A percentile compares a stretch with the other conserved stretches of the same genome.
Conservation (phyloP, 164 flowering plant species). For the Berberis thunbergii region DNA sequence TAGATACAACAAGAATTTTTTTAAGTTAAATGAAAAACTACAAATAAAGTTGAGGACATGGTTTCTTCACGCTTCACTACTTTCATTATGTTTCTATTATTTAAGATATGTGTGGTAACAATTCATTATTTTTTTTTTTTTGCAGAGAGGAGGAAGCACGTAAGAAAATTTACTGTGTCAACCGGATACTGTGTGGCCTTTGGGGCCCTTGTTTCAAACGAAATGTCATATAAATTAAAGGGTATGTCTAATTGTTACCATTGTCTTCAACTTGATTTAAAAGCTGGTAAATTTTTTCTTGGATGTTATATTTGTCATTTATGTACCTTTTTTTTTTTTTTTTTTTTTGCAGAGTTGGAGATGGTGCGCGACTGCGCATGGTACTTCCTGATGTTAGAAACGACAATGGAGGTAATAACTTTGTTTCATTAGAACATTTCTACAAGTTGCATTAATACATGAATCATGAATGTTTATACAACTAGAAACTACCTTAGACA, state of each 20-base stretch:
- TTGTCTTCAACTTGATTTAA: neutral
- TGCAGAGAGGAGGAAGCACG: constrained; percentile 84
- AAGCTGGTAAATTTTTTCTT: too few relatives aligned
- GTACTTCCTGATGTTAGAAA: constrained; percentile 87
- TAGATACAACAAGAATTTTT: too few relatives aligned
- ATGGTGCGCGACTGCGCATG: constrained; percentile 77
- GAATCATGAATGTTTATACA: too few relatives aligned
- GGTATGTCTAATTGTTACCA: constrained; percentile 20
- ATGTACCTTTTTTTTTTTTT: too few relatives aligned
- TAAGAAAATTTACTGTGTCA: constrained; percentile 68
- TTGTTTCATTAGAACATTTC: neutral
- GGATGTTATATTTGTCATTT: too few relatives aligned
- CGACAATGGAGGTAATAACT: constrained; percentile 75
- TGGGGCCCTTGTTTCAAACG: constrained; percentile 69
- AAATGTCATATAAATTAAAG: constrained; percentile 56
- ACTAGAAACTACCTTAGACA: too few relatives aligned
- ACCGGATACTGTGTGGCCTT: constrained; percentile 68
- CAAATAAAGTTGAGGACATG: too few relatives aligned
- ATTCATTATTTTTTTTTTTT: neutral
- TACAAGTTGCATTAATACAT: too few relatives aligned
- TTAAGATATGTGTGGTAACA: neutral
- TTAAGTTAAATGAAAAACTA: too few relatives aligned
- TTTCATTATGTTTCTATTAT: too few relatives aligned
- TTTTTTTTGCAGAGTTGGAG: constrained; percentile 43
- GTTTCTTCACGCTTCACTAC: too few relatives aligned